phyloP scores from a whole-genome alignment of 257 asterid species.

The Agastache rugosa region DNA sequence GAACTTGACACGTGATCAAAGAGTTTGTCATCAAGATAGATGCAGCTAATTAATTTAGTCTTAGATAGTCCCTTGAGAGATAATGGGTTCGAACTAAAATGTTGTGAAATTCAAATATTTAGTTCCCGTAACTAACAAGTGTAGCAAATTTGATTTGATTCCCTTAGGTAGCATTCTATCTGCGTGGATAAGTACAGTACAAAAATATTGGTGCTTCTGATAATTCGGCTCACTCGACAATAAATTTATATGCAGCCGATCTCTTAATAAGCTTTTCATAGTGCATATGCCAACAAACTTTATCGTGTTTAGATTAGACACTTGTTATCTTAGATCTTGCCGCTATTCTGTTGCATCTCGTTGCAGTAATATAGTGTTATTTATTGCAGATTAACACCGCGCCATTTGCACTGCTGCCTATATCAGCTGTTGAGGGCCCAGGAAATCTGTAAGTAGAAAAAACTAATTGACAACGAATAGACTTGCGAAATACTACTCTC shows the following conservation, averaged over 20 bases:
- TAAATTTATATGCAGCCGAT: not conserved
- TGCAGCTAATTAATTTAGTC: not conserved
- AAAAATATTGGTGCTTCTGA: not conserved
- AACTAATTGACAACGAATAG: not conserved
- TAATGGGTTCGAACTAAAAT: not conserved
- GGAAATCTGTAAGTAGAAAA: slow-evolving; percentile 68
- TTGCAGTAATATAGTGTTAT: not conserved
- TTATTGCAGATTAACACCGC: slow-evolving; percentile 63
- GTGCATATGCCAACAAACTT: not conserved
- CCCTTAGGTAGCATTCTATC: not conserved
- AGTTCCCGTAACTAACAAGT: not conserved
- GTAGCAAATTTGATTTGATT: not conserved
- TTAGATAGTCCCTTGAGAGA: not conserved
- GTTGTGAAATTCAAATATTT: not conserved
- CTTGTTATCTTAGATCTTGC: not conserved
- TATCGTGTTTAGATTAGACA: not conserved
- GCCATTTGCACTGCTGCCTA: slow-evolving; percentile 75
- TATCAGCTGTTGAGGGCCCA: slow-evolving; percentile 77
- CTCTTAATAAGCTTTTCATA: not conserved
- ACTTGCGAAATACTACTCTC: not conserved
- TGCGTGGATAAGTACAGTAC: not conserved
- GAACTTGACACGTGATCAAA: not conserved
- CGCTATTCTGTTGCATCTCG: not conserved
- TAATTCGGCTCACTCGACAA: too few relatives aligned
- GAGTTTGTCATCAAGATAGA: not conserved